Conservation (phyloP, 2,329 filamentous ascomycete genomes). For the Didymosphaeria variabile region DNA sequence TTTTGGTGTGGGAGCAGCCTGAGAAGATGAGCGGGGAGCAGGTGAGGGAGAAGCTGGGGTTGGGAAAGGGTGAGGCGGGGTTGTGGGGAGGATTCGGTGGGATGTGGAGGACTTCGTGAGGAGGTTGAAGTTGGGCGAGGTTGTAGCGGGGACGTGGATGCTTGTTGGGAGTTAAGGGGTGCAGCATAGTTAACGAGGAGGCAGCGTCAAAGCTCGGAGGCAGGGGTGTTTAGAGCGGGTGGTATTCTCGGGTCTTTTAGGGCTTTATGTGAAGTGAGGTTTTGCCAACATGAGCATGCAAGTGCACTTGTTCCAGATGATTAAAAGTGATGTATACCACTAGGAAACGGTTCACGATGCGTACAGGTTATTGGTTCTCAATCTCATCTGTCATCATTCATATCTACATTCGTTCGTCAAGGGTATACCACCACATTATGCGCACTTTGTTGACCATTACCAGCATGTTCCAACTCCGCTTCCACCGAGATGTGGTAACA, state of each 20-base stretch:
- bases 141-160: conserved; percentile 11
- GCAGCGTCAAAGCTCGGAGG: not conserved
- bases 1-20: conserved; percentile 13
- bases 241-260: not conserved
- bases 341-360: not conserved
- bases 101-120: conserved; percentile 6
- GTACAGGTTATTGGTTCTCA: not conserved
- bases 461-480: conserved; percentile 40
- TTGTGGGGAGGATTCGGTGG: conserved; percentile 1
- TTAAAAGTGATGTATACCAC: no score
- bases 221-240: not conserved
- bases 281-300: not conserved
- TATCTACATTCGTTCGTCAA: conserved; percentile 14
- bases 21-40: conserved; percentile 5
- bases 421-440: conserved; percentile 13
- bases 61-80: not conserved
- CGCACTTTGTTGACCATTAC: conserved; percentile 38
- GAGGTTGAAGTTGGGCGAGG: not conserved
- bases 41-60: conserved; percentile 3
- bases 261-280: not conserved
- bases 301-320: no score
- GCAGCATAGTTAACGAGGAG: not conserved
- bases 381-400: conserved; percentile 14
- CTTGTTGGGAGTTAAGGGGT: conserved; percentile 2
- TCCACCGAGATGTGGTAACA: not conserved